phyloP scores from a whole-genome alignment of 306 rosid genomes.

The Benincasa hispida region DNA sequence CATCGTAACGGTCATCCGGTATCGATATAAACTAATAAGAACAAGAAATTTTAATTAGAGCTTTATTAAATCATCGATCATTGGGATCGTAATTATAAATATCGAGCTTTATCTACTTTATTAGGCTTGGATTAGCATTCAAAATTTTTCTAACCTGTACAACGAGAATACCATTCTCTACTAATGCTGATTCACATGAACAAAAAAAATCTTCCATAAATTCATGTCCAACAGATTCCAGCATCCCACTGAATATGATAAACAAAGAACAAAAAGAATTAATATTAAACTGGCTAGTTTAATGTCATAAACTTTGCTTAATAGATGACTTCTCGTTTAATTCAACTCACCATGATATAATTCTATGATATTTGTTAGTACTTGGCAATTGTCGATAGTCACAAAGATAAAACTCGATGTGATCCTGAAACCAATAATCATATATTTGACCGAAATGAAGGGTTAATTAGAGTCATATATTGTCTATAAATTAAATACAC shows the following conservation, averaged over 20 bases:
- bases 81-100: no score
- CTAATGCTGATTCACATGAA: slow-evolving; percentile 57
- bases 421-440: slow-evolving; percentile 25
- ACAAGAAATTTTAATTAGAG: neutral
- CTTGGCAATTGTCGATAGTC: slow-evolving; percentile 69
- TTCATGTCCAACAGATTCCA: slow-evolving; percentile 73
- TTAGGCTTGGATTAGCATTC: no score
- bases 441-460: no score
- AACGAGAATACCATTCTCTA: slow-evolving; percentile 56
- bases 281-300: neutral
- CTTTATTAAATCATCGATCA: neutral
- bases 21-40: slow-evolving; percentile 48
- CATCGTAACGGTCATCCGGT: slow-evolving; percentile 60
- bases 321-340: neutral
- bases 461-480: no score
- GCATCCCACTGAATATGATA: slow-evolving; percentile 45
- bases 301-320: neutral
- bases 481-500: no score
- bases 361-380: slow-evolving; percentile 44
- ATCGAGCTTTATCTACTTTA: no score
- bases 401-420: slow-evolving; percentile 49
- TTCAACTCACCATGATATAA: slow-evolving; percentile 63
- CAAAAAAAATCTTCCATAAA: slow-evolving; percentile 65
- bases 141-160: slow-evolving; percentile 41
- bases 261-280: neutral